These are phyloP conservation scores for Xerocomus minutiporus DNA, from an alignment of 1,284 basidiomycete species.

Conservation along the genomic window DNA sequence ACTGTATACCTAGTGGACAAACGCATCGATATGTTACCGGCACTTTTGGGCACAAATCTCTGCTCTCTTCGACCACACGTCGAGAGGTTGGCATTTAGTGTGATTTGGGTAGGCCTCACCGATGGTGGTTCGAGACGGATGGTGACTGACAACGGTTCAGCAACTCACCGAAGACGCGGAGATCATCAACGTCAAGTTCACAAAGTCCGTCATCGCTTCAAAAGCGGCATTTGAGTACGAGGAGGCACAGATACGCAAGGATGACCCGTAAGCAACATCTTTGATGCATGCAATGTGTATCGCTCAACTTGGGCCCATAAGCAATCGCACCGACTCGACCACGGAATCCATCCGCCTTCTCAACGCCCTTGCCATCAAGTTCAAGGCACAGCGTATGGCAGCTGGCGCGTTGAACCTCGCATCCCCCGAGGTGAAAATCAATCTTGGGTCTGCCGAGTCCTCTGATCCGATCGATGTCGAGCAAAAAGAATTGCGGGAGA, in stretches of 20 bases:
- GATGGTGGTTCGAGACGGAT: background rate
- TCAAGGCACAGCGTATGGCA: constrained; percentile 84
- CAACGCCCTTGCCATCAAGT: constrained; percentile 82
- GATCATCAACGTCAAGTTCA: constrained; percentile 88
- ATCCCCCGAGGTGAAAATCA: constrained; percentile 96
- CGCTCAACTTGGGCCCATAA: constrained; percentile 27
- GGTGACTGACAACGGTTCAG: constrained; percentile 39
- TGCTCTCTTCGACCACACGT: constrained; percentile 93
- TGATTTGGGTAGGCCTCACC: constrained; percentile 77
- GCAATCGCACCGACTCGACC: constrained; percentile 76
- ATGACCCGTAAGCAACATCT: constrained; percentile 66
- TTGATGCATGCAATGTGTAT: background rate
- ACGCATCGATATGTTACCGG: constrained; percentile 97
- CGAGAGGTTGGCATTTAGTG: constrained; percentile 93
- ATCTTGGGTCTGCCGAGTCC: constrained; percentile 88
- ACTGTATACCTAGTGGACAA: constrained; percentile 99
- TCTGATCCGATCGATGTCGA: constrained; percentile 97
- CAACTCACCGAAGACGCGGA: constrained; percentile 84
- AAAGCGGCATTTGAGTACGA: constrained; percentile 98
- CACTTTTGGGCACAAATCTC: constrained; percentile 91
- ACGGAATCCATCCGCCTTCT: constrained; percentile 87
- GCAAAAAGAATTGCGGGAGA: constrained; percentile 90
- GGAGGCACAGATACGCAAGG: constrained; percentile 92
- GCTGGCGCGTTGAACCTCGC: constrained; percentile 96
- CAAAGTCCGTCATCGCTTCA: constrained; percentile 94